These are phyloP conservation scores for Juncus inflexus DNA, from an alignment of 176 grass and related monocot species.

Conservation along the genomic window DNA sequence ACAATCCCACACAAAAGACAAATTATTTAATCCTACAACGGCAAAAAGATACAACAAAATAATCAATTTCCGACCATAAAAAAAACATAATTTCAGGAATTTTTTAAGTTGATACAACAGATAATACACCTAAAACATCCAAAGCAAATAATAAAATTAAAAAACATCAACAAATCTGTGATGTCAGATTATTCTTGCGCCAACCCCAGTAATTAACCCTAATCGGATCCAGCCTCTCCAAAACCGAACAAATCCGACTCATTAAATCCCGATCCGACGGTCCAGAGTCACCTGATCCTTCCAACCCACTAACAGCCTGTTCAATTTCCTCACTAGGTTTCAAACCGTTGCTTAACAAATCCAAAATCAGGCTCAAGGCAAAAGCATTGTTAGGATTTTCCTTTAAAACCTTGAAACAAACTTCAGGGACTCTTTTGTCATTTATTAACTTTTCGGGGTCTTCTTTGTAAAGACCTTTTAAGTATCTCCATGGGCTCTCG, in stretches of 20 bases:
- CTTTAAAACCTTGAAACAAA: slow-evolving; percentile 70
- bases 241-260: slow-evolving; percentile 46
- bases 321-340: slow-evolving; percentile 66
- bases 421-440: slow-evolving; percentile 45
- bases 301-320: slow-evolving; percentile 33
- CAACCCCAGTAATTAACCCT: slow-evolving; percentile 86
- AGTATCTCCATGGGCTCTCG: slow-evolving; percentile 94
- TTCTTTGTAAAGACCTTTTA: slow-evolving; percentile 73
- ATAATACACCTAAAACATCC: too few species aligned
- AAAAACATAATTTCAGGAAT: too few species aligned
- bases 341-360: slow-evolving; percentile 60
- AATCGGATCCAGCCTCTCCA: slow-evolving; percentile 74
- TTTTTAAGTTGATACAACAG: too few species aligned
- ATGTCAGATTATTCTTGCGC: slow-evolving; percentile 59
- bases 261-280: slow-evolving; percentile 38
- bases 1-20: too few species aligned
- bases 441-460: slow-evolving; percentile 45
- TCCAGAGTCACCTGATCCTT: slow-evolving; percentile 28
- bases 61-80: too few species aligned
- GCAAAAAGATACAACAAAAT: too few species aligned
- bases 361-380: slow-evolving; percentile 68
- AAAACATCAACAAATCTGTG: background rate
- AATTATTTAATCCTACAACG: too few species aligned
- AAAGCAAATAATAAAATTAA: slow-evolving; percentile 2
- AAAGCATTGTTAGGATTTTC: slow-evolving; percentile 41